A percentile compares a stretch with the other conserved stretches of the same genome.
Conservation (phyloP, 495 filamentous ascomycete species). For the Hypoxylon crocopeplum region DNA sequence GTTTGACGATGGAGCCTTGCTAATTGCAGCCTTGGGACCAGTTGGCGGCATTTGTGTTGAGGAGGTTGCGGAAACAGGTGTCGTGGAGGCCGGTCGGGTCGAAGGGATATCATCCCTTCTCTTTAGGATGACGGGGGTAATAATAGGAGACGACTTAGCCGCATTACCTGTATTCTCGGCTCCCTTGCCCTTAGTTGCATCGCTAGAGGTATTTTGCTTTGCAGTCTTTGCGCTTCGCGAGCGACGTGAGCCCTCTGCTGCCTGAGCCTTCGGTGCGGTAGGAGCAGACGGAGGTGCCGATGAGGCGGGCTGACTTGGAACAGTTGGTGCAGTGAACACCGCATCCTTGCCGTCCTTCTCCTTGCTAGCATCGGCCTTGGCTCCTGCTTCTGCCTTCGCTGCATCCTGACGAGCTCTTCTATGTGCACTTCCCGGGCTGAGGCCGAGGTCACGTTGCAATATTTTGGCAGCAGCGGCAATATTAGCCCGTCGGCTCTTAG, state of each 20-base stretch:
- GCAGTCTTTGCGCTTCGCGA: slow-evolving; percentile 38
- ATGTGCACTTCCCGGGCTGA: slow-evolving; percentile 68
- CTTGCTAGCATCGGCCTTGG: slow-evolving; percentile 44
- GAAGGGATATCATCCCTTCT: slow-evolving; percentile 35
- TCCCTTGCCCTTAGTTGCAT: slow-evolving; percentile 36
- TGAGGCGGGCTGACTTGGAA: slow-evolving; percentile 27
- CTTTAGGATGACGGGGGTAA: slow-evolving; percentile 40
- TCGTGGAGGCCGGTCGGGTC: slow-evolving; percentile 30
- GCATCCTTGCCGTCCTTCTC: slow-evolving; percentile 48
- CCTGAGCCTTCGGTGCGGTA: slow-evolving; percentile 40
- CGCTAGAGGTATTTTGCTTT: slow-evolving; percentile 43
- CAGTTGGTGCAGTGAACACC: slow-evolving; percentile 32
- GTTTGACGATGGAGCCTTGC: slow-evolving; percentile 30
- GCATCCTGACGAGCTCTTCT: slow-evolving; percentile 59
- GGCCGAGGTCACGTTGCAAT: slow-evolving; percentile 86
- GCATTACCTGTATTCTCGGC: slow-evolving; percentile 31
- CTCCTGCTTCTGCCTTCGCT: slow-evolving; percentile 56
- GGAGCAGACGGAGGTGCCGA: slow-evolving; percentile 35
- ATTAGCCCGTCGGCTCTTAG: slow-evolving; percentile 67
- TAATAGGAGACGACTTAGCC: slow-evolving; percentile 30
- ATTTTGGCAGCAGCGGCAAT: slow-evolving; percentile 81
- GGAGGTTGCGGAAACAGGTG: slow-evolving; percentile 37
- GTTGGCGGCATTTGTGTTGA: slow-evolving; percentile 43
- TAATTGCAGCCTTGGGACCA: slow-evolving; percentile 42
- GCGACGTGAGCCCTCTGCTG: slow-evolving; percentile 33